Evolutionary conservation across 176 grass and related monocot species (phyloP).

Genomic region (Oryza longistaminata): DNA sequence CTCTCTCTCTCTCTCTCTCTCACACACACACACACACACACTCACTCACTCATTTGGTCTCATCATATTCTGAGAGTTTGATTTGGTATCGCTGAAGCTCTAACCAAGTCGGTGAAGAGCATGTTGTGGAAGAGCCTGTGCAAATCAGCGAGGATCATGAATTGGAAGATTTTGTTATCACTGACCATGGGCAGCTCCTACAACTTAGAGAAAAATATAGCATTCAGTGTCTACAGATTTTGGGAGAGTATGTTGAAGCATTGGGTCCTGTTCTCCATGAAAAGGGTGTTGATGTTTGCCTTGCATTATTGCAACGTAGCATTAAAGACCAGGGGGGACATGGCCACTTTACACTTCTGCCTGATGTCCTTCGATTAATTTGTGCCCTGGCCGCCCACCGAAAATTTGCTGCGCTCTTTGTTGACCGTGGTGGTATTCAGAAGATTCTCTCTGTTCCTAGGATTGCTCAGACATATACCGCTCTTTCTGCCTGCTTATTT

Average conservation of each 20-base stretch:
- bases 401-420: constrained; percentile 93
- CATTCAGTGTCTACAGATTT: constrained; percentile 83
- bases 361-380: constrained; percentile 82
- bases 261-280: constrained; percentile 95
- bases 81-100: constrained; percentile 43
- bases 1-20: background rate
- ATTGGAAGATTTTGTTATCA: constrained; percentile 74
- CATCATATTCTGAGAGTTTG: constrained; percentile 7
- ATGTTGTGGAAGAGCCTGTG: constrained; percentile 43
- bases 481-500: constrained; percentile 91
- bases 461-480: constrained; percentile 66
- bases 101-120: constrained; percentile 44
- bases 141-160: constrained; percentile 57
- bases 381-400: constrained; percentile 87
- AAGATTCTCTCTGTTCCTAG: constrained; percentile 87
- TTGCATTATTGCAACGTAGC: constrained; percentile 72
- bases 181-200: constrained; percentile 62
- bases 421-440: constrained; percentile 94
- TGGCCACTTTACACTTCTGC: constrained; percentile 56
- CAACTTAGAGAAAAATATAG: constrained; percentile 86
- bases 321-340: constrained; percentile 59
- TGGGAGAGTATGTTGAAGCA: constrained; percentile 97
- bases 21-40: background rate
- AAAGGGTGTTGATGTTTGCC: constrained; percentile 97
- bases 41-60: background rate